Conservation (phyloP, 2,329 filamentous ascomycete species). For the Neofusicoccum cordaticola region DNA sequence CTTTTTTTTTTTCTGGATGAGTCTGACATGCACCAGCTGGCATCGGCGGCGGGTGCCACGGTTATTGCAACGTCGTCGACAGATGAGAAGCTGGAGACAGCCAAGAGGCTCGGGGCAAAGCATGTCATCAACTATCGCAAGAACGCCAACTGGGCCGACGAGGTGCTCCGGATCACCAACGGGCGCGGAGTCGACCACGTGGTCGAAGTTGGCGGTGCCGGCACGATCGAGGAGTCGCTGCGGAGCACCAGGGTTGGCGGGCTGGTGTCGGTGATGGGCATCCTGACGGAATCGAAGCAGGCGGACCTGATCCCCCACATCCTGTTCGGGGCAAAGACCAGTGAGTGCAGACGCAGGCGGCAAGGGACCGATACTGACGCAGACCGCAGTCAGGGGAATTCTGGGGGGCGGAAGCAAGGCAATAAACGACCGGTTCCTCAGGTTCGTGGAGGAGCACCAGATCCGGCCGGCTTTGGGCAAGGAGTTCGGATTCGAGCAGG, state of each 20-base stretch:
- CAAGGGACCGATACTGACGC: neutral
- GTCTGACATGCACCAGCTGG: slow-evolving; percentile 28
- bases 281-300: slow-evolving; percentile 24
- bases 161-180: slow-evolving; percentile 45
- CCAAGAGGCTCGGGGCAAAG: slow-evolving; percentile 42
- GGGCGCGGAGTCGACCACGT: slow-evolving; percentile 45
- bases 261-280: slow-evolving; percentile 47
- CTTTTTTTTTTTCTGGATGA: neutral
- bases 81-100: slow-evolving; percentile 45
- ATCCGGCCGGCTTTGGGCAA: slow-evolving; percentile 26
- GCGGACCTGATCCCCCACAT: slow-evolving; percentile 20
- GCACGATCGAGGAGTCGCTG: slow-evolving; percentile 47
- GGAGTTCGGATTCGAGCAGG: slow-evolving; percentile 22
- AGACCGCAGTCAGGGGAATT: neutral
- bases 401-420: slow-evolving; percentile 21
- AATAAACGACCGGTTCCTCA: slow-evolving; percentile 22
- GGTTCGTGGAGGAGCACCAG: slow-evolving; percentile 22
- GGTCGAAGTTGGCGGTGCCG: slow-evolving; percentile 41
- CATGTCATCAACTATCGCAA: slow-evolving; percentile 51
- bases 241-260: slow-evolving; percentile 46
- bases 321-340: slow-evolving; percentile 23
- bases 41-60: slow-evolving; percentile 45
- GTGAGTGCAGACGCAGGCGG: neutral
- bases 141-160: slow-evolving; percentile 44
- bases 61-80: slow-evolving; percentile 53